Evolutionary conservation across 257 asterid species (phyloP), one percentile per base, ranked within the genome.

Genomic region (Scutellaria minor): DNA sequence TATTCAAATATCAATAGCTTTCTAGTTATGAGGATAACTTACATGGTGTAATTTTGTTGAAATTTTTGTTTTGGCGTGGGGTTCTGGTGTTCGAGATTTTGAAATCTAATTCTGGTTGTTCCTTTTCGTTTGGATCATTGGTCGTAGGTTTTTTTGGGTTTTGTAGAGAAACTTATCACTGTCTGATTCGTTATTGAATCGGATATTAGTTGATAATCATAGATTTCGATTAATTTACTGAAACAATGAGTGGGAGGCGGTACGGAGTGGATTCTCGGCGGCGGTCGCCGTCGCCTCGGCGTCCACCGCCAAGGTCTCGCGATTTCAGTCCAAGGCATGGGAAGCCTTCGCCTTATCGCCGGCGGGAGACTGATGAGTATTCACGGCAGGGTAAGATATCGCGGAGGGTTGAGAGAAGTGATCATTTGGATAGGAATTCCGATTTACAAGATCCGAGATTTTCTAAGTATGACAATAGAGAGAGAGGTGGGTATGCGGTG

Each of bases 171-270:
- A 39, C 27, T 12, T n/a, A 18, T 24, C 42, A 31, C 0, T 51
- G 50, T 51, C 40, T 39, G 39, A 31, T 73, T 66, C 56, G 35
- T 55, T 40, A 13, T 66, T 64, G 71, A 56, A 75, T 75, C 68
- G 31, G 64, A 41, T 55, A 53, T 27, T 73, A 64, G 77, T 71
- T 56, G 55, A 39, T 24, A 15, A 52, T 13, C 47, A 9, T 61
- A 13, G 76, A 35, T 44, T 66, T 61, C 66, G 59, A 63, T 66
- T 53, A 41, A 46, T 61, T 61, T 56, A 35, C 60, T 64, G 69
- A 35, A 76, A 82, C 65, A 78, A 84, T 71, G 84, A 78, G 79
- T 76, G 88, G 72, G 53, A 76, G 80, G 77, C 80, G 81, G 51
- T 79, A 77, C 39, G 77, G 60, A 13, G 81, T 61, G 67, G 79